A percentile compares a stretch with the other conserved stretches of the same genome.
phyloP scores from a whole-genome alignment of 1,139 yeast genomes.

The Chernovozyma aurita region DNA sequence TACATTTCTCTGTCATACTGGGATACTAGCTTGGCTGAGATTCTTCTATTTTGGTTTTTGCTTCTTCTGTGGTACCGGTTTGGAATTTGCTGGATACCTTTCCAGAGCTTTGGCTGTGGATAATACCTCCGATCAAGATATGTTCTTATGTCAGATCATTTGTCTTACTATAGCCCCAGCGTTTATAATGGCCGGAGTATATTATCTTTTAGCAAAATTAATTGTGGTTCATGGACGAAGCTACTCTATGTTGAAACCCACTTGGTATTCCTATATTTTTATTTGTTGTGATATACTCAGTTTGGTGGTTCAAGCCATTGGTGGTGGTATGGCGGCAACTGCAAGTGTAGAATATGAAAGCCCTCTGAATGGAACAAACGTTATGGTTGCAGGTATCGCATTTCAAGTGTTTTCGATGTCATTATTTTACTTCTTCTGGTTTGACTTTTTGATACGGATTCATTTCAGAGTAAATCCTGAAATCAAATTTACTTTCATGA shows the following conservation, averaged over 20 bases:
- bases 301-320: slow-evolving; percentile 32
- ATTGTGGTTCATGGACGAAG: slow-evolving; percentile 25
- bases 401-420: slow-evolving; percentile 37
- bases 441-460: slow-evolving; percentile 22
- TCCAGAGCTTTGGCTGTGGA: slow-evolving; percentile 17
- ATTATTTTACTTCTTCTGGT: slow-evolving; percentile 23
- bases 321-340: slow-evolving; percentile 33
- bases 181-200: slow-evolving; percentile 37
- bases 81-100: slow-evolving; percentile 21
- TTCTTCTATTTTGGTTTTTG: slow-evolving; percentile 28
- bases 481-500: slow-evolving; percentile 11
- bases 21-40: slow-evolving; percentile 20
- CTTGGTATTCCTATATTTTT: slow-evolving; percentile 33
- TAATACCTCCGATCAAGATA: slow-evolving; percentile 15
- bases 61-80: slow-evolving; percentile 21
- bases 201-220: slow-evolving; percentile 32
- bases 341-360: slow-evolving; percentile 14
- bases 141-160: slow-evolving; percentile 31
- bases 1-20: slow-evolving; percentile 17
- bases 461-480: slow-evolving; percentile 18
- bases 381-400: slow-evolving; percentile 37
- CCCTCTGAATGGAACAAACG: slow-evolving; percentile 23
- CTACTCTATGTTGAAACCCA: slow-evolving; percentile 25
- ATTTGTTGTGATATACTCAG: slow-evolving; percentile 30
- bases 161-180: slow-evolving; percentile 37